These are phyloP conservation scores for Zostera marina DNA, from an alignment of 116 monocot species.

Conservation along the genomic window DNA sequence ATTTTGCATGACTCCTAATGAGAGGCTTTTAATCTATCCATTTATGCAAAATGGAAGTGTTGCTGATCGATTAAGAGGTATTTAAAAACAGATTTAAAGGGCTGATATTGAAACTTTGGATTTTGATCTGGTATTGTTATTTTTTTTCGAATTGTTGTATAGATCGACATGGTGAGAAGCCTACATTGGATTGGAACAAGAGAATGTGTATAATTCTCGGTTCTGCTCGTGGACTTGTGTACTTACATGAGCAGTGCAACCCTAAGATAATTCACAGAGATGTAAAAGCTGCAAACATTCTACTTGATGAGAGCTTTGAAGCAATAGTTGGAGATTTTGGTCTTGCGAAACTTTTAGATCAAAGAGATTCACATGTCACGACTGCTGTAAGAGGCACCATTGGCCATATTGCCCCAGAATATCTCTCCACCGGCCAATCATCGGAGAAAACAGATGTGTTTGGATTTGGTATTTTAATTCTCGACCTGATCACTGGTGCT, in stretches of 20 bases:
- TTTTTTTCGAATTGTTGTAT: slow-evolving; percentile 2
- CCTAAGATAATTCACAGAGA: slow-evolving; percentile 97
- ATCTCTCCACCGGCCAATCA: slow-evolving; percentile 80
- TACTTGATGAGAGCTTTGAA: slow-evolving; percentile 76
- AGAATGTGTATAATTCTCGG: slow-evolving; percentile 75
- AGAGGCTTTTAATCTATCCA: slow-evolving; percentile 79
- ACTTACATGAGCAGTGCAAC: slow-evolving; percentile 90
- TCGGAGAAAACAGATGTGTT: slow-evolving; percentile 96
- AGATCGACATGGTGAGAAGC: slow-evolving; percentile 37
- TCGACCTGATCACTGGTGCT: slow-evolving; percentile 62
- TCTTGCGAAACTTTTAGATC: slow-evolving; percentile 79
- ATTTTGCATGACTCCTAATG: slow-evolving; percentile 79
- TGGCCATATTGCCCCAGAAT: slow-evolving; percentile 90
- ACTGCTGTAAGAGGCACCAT: slow-evolving; percentile 85
- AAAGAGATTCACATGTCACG: slow-evolving; percentile 83
- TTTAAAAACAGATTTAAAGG: too few species aligned
- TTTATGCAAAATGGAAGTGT: slow-evolving; percentile 97
- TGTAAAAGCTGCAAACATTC: slow-evolving; percentile 90
- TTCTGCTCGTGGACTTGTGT: slow-evolving; percentile 72
- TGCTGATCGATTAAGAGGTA: slow-evolving; percentile 87
- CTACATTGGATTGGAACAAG: slow-evolving; percentile 65
- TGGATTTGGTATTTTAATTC: slow-evolving; percentile 82
- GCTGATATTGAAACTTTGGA: background rate
- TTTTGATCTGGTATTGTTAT: too few species aligned
- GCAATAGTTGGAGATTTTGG: slow-evolving; percentile 94